phyloP scores from a whole-genome alignment of 2,329 filamentous ascomycete genomes.

The Fusarium sp. region DNA sequence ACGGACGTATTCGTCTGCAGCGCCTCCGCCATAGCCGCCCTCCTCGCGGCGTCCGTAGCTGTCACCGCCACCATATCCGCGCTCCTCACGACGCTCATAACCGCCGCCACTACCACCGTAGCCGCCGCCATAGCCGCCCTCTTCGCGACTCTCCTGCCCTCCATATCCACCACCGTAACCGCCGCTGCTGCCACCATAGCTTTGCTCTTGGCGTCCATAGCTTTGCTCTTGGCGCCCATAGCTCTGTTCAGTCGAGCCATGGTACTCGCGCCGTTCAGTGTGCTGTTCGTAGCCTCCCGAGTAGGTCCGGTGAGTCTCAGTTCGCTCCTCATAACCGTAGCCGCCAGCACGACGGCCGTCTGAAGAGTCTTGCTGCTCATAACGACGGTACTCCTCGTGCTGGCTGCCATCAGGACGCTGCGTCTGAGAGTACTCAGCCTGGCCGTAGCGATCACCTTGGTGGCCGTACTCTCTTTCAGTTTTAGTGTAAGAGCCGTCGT shows the following conservation, averaged over 20 bases:
- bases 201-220: conserved; percentile 9
- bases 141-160: conserved; percentile 6
- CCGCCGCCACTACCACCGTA: conserved; percentile 9
- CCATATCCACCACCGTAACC: conserved; percentile 29
- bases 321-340: conserved; percentile 67
- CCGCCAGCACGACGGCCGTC: conserved; percentile 52
- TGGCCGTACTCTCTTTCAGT: conserved; percentile 69
- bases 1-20: conserved; percentile 38
- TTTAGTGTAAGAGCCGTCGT: conserved; percentile 69
- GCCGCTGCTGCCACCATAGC: conserved; percentile 23
- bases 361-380: conserved; percentile 63
- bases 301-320: conserved; percentile 60
- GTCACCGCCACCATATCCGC: conserved; percentile 34
- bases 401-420: conserved; percentile 65
- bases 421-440: conserved; percentile 68
- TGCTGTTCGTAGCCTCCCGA: conserved; percentile 64
- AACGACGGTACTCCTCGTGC: conserved; percentile 68
- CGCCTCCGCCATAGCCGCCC: conserved; percentile 41
- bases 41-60: conserved; percentile 44
- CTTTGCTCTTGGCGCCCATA: conserved; percentile 26
- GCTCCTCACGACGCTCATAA: conserved; percentile 30
- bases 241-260: conserved; percentile 48
- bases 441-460: conserved; percentile 65
- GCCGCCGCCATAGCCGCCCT: conserved; percentile 11
- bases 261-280: conserved; percentile 62